Conservation (phyloP, 139 green algal species). For the Chlorella sp. region DNA sequence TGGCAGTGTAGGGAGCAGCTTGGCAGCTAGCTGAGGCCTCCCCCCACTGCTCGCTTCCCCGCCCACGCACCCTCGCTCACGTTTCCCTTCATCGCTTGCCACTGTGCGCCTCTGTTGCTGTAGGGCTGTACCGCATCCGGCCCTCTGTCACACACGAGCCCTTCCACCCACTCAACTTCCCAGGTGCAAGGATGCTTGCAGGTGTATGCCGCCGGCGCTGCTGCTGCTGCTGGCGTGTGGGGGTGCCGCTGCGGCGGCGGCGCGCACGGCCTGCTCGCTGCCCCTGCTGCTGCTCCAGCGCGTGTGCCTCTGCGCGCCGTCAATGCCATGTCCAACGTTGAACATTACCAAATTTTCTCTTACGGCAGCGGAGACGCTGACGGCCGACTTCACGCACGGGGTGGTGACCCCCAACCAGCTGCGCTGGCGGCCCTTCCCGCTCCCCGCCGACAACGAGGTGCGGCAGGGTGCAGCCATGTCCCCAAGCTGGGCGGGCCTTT, state of each 20-base stretch:
- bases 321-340: not conserved
- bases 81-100: no score
- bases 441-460: conserved; percentile 51
- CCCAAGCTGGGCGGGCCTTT: no score
- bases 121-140: conserved; percentile 87
- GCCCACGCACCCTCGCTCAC: no score
- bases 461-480: no score
- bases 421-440: conserved; percentile 80
- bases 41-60: no score
- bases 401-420: conserved; percentile 93
- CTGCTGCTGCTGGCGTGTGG: not conserved
- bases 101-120: no score
- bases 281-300: not conserved
- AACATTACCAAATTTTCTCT: no score
- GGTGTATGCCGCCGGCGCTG: not conserved
- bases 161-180: conserved; percentile 75
- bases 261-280: not conserved
- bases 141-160: conserved; percentile 90
- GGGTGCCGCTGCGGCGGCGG: not conserved
- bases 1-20: no score
- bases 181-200: conserved; percentile 24
- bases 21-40: no score
- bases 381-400: conserved; percentile 63
- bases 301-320: not conserved
- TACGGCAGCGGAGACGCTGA: conserved; percentile 50